Evolutionary conservation across 2,329 filamentous ascomycete species (phyloP).

Genomic region (Sclerotinia subarctica): DNA sequence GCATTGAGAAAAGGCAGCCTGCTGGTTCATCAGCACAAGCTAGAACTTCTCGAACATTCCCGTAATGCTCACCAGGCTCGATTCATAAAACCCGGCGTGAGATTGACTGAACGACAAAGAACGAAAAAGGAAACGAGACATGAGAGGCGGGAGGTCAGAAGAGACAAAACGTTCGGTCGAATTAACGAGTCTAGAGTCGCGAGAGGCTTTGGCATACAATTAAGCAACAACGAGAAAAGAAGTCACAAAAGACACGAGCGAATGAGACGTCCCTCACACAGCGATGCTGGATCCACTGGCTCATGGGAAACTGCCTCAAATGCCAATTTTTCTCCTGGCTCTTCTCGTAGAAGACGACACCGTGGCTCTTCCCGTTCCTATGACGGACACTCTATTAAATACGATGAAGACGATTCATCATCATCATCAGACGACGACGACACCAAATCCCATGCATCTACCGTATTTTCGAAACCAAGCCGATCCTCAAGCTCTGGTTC

Average conservation of each 20-base stretch:
- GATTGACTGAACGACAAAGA: background rate
- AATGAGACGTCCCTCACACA: background rate
- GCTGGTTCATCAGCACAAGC: background rate
- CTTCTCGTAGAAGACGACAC: background rate
- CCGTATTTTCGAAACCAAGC: background rate
- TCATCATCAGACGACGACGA: background rate
- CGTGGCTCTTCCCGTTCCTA: background rate
- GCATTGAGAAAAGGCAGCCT: background rate
- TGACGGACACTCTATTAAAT: background rate
- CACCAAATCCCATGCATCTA: background rate
- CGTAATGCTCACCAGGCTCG: background rate
- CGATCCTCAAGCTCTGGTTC: background rate
- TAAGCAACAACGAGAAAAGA: background rate
- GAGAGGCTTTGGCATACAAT: background rate
- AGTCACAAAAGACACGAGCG: background rate
- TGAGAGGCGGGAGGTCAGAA: background rate
- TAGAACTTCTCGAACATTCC: background rate
- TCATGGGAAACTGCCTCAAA: background rate
- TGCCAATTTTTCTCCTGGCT: background rate
- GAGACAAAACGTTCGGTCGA: background rate
- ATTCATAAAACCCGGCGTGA: background rate
- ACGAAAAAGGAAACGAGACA: background rate
- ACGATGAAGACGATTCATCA: background rate
- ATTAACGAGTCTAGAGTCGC: background rate
- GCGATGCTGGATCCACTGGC: background rate